phyloP scores from a whole-genome alignment of 2,329 filamentous ascomycete species.

The Sporothrix inflata region DNA sequence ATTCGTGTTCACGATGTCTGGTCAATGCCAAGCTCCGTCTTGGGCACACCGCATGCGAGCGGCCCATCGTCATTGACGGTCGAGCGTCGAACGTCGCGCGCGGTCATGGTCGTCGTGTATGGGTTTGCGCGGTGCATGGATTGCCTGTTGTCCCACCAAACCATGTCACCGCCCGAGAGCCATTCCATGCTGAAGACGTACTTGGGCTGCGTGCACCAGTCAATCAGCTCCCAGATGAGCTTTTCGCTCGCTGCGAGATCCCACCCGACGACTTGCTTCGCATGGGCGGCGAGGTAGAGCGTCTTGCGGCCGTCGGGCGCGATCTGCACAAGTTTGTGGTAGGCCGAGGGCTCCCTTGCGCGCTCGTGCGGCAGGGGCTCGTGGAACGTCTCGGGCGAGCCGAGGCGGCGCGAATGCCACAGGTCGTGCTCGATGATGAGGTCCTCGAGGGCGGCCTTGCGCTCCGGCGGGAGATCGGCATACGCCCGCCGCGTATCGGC shows the following conservation, averaged over 20 bases:
- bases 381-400: background rate
- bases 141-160: constrained; percentile 25
- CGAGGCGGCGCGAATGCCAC: constrained; percentile 23
- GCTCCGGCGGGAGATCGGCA: background rate
- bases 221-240: constrained; percentile 17
- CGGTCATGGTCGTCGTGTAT: constrained; percentile 1
- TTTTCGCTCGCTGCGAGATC: background rate
- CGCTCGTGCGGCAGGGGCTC: constrained; percentile 4
- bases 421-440: constrained; percentile 22
- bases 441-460: background rate
- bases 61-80: constrained; percentile 20
- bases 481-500: constrained; percentile 19
- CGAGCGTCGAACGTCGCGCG: constrained; percentile 19
- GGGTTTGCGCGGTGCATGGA: constrained; percentile 21
- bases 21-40: background rate
- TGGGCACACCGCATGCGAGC: background rate
- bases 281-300: constrained; percentile 15
- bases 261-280: background rate
- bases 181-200: constrained; percentile 16
- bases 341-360: background rate
- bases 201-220: constrained; percentile 12
- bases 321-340: constrained; percentile 4
- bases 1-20: too few relatives aligned
- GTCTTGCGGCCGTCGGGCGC: constrained; percentile 13
- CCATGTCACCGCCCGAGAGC: constrained; percentile 15